These are phyloP conservation scores for Neurospora africana DNA, from an alignment of 495 filamentous ascomycete genomes.

Conservation along the genomic window DNA sequence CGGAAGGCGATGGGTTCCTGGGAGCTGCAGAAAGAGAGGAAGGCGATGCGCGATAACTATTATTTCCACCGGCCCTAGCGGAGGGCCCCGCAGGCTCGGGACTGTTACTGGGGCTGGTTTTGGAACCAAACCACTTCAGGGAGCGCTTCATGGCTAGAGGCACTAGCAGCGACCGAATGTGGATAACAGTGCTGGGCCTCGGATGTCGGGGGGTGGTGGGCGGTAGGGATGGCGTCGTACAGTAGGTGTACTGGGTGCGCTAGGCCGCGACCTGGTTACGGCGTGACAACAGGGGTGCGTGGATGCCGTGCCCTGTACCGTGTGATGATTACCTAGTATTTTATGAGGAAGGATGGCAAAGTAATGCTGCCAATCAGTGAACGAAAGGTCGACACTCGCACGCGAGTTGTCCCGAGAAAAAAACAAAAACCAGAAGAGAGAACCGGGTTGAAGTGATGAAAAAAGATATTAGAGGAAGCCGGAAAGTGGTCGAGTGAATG, in stretches of 20 bases:
- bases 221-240: background rate
- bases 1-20: background rate
- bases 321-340: background rate
- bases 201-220: constrained; percentile 5
- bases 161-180: constrained; percentile 12
- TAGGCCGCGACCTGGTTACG: background rate
- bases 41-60: constrained; percentile 25
- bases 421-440: background rate
- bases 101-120: constrained; percentile 15
- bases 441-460: background rate
- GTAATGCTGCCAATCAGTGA: background rate
- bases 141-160: constrained; percentile 19
- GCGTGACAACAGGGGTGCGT: background rate
- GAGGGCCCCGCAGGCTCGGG: constrained; percentile 18
- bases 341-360: background rate
- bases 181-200: constrained; percentile 17
- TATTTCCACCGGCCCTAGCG: constrained; percentile 18
- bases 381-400: background rate
- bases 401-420: background rate
- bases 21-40: constrained; percentile 7
- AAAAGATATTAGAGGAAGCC: background rate
- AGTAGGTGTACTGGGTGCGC: background rate
- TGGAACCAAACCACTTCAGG: constrained; percentile 22
- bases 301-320: background rate
- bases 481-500: background rate